Base-by-base conservation (phyloP, 495 filamentous ascomycete species). In the Hapsidospora chrysogenum region DNA sequence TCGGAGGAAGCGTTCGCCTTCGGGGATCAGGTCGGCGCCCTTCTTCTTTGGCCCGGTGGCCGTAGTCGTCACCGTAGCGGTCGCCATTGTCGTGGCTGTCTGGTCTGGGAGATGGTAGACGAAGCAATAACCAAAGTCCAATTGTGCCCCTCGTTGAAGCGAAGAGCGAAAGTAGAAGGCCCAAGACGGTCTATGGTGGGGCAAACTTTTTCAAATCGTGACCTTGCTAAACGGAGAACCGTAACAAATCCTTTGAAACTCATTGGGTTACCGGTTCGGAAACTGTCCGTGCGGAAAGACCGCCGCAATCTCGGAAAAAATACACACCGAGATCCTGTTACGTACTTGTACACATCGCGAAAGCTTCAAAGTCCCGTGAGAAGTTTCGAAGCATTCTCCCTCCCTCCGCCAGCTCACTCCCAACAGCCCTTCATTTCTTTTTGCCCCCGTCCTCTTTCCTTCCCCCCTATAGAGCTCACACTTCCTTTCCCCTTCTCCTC, bases 1-100 rank as follows among this genome's bases (percentile, higher is more conserved):
- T 45, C 83, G 71, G 61, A 96, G 72, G 50, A 74, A 94, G 29
- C 89, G 76, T 58, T 97, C 89, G 45, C 85, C 92, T 50, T 97
- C 89, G 25, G 89, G 82, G 1, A 81, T 66, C 0, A 86, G 67
- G 47, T 85, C 81, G 37, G 69, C 54, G 46, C 79, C 74, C 54
- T 86, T 86, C 45, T 63, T 52, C 11, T 43, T 43, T 17, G 40
- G 53, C 6, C 53, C 50, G 6, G 44, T 37, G 9, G 54, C 47
- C 9, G 58, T 65, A 9, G 57, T 41, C 8, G 60, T 66, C 10
- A 56, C 47, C 9, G 60, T 66, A 11, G 57, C 41, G 6, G 60
- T 66, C 9, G 63, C 53, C 60, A 63, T 66, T 7, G 25, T 48
- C 23, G 21, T 23, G 9, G n/a, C 1, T 21, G n/a, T n/a, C n/a